Conservation (phyloP, 1,284 basidiomycete species). For the Jaminaea rosea region DNA sequence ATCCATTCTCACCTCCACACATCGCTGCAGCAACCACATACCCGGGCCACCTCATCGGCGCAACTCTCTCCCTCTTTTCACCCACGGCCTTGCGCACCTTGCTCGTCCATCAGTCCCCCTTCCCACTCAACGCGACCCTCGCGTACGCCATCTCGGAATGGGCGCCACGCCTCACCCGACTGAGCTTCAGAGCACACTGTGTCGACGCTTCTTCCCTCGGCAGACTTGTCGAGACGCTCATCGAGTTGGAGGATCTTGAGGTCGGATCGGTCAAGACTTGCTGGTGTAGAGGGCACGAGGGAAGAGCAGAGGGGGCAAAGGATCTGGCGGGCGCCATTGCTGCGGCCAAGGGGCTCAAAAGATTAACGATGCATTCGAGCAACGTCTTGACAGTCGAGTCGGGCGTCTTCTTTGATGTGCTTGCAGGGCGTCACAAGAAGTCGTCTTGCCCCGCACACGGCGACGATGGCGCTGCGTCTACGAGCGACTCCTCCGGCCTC, state of each 20-base stretch:
- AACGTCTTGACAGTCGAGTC: neutral
- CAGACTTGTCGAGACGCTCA: neutral
- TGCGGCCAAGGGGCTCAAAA: neutral
- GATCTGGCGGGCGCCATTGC: neutral
- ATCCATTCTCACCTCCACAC: too few species aligned
- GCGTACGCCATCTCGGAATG: neutral
- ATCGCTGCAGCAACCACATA: neutral
- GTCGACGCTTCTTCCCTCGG: neutral
- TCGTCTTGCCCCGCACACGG: neutral
- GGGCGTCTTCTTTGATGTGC: neutral
- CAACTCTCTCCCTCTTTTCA: neutral
- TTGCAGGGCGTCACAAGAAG: neutral
- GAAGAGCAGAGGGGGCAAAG: neutral
- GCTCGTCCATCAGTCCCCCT: neutral
- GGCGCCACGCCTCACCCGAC: neutral
- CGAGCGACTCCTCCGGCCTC: neutral
- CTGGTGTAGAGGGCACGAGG: neutral
- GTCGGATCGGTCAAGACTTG: neutral
- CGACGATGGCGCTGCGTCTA: neutral
- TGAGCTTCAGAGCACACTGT: neutral
- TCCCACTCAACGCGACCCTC: neutral
- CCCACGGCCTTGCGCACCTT: neutral
- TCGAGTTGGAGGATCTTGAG: neutral
- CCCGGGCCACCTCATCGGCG: neutral
- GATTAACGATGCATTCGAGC: neutral